Percentiles rank a stretch among this genome's conserved stretches.
Evolutionary conservation across 345 rosid species (phyloP).

Genomic region (Citrus cavaleriei): DNA sequence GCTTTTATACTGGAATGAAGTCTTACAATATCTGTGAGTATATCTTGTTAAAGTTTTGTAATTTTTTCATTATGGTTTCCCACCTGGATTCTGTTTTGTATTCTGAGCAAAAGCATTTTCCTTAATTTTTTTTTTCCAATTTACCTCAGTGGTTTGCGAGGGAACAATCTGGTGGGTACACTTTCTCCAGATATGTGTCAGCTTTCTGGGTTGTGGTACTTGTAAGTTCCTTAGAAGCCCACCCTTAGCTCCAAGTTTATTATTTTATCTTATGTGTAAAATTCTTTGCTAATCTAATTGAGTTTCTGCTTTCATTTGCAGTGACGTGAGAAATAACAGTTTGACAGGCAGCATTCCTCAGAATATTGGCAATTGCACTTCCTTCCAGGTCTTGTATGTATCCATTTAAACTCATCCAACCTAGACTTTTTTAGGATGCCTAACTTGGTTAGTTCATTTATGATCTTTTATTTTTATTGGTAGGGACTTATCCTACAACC

Average conservation of each 20-base stretch:
- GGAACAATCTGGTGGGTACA: conserved; percentile 86
- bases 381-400: conserved; percentile 98
- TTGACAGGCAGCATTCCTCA: conserved; percentile 89
- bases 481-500: conserved; percentile 97
- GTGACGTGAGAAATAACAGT: conserved; percentile 95
- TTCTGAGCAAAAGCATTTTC: not conserved
- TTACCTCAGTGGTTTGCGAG: conserved; percentile 70
- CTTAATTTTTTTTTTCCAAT: not conserved
- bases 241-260: not conserved
- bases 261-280: not conserved
- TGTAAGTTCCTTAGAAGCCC: conserved; percentile 56
- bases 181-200: conserved; percentile 93
- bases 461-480: conserved; percentile 9
- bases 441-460: not conserved
- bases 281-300: not conserved
- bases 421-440: not conserved
- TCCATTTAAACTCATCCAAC: conserved; percentile 11
- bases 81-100: not conserved
- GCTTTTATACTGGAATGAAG: conserved; percentile 99
- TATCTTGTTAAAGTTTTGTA: not conserved
- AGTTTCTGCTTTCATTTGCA: conserved; percentile 20
- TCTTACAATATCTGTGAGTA: conserved; percentile 93
- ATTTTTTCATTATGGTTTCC: not conserved
- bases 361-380: conserved; percentile 91
- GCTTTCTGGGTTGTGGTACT: conserved; percentile 91